These are phyloP conservation scores for Pseudogymnoascus sp. DNA, from an alignment of 2,329 filamentous ascomycete genomes.

Conservation along the genomic window DNA sequence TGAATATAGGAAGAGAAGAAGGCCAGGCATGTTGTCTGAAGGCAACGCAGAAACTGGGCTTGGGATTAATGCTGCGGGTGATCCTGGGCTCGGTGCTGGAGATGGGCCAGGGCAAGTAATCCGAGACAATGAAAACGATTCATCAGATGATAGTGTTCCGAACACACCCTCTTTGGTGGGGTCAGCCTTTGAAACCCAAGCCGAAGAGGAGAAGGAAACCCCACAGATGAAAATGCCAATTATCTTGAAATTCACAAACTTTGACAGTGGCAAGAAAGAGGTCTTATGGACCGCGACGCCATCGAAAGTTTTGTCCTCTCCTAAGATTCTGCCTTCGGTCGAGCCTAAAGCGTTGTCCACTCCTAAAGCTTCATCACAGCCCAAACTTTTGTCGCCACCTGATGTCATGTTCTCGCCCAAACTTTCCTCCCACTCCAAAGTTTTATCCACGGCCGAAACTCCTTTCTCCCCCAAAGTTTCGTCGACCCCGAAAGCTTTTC, in stretches of 20 bases:
- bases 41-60: background rate
- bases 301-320: background rate
- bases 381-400: background rate
- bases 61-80: background rate
- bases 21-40: background rate
- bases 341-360: background rate
- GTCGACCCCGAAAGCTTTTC: background rate
- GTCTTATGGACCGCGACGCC: background rate
- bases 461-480: too few species aligned
- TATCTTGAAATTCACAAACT: background rate
- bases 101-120: background rate
- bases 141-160: background rate
- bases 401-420: background rate
- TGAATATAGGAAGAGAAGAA: background rate
- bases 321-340: background rate
- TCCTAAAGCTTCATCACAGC: background rate
- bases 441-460: background rate
- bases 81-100: background rate
- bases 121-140: background rate
- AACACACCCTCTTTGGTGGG: background rate
- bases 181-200: background rate
- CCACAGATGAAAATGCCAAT: background rate
- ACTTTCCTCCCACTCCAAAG: background rate
- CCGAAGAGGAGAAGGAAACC: background rate
- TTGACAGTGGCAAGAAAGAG: background rate